Base-by-base conservation (phyloP, 2,329 filamentous ascomycete genomes). In the Aspergillus transmontanensis region DNA sequence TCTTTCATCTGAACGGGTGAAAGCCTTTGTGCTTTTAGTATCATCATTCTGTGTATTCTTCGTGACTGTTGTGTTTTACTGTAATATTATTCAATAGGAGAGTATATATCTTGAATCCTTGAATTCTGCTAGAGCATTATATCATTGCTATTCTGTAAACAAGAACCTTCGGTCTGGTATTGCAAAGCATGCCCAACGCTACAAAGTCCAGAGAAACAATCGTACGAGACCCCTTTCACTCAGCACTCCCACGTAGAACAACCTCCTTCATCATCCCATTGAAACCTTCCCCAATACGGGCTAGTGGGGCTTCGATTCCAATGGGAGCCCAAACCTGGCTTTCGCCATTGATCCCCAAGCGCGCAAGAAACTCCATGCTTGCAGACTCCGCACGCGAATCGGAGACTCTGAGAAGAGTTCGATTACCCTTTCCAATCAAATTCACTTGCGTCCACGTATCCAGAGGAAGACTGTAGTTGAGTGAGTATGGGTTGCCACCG, bases 401-500 rank as follows among this genome's bases (percentile, higher is more conserved):
- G 6, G 46, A 30, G 6, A n/a, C 46, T 9, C 26, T 32, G 3
- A 50, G 46, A 2, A 50, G 46, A n/a, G 46, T 50, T 10, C 1
- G 23, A 50, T 30, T 30, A 1, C 46, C 46, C 11, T 30, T 28
- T 50, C 46, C 46, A 19, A 30, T 30, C 4, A 50, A 26, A 7
- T 16, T 3, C 26, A 50, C 26, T 11, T 50, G 23, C 1, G 75
- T 74, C 76, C 78, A 81, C 21, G 67, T 64, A 9, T 75, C 69
- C 0, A 79, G 34, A 0, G 81, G 79, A 11, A 82, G 70, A 2
- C 73, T 76, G 62, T 79, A 79, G 58, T 82, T 81, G 1, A 82
- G 69, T 6, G 75, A 68, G 63, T 78, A 82, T 1, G 76, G 69
- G 32, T 79, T 75, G 0, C 79, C 79, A 10, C 73, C 73, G 6